Base-by-base conservation (phyloP, 2,329 filamentous ascomycete species). In the Lomentospora prolificans region DNA sequence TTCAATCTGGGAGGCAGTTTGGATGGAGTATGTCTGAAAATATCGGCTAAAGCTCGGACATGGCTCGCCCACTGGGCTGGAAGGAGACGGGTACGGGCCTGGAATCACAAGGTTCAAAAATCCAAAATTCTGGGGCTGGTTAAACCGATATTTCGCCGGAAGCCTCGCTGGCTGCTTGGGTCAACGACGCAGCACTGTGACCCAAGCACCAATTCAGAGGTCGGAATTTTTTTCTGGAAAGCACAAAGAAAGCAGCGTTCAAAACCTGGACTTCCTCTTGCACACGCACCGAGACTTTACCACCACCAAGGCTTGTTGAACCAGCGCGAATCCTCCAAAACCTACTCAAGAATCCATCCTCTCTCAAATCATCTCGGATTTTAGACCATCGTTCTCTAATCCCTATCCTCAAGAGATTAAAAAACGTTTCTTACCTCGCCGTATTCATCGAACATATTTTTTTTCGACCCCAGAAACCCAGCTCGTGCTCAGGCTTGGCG, bases 251-350 rank as follows among this genome's bases (percentile, higher is more conserved):
- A 44, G 33, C 22, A 54, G 25, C 39, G 27, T n/a, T 31, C 53
- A 55, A 55, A 55, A 55, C 53, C 53, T 50, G 53, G 41, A 33
- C 53, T 50, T 33, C 44, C 22, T 41, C 36, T n/a, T 31, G 46
- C 33, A 46, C 52, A 54, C 52, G 52, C 36, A 44, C 24, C 53
- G 19, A 30, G 36, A 46, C 41, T 30, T n/a, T 25, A 39, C 39
- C 39, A 24, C 31, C 9, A 55, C 17, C 33, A 53, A 50, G 46
- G 17, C 50, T 48, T 48, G 44, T 48, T 48, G 44, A 48, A 17
- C 41, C 44, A 22, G 44, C 44, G 44, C 51, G 51, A 53, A 53
- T 22, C 30, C 30, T 28, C 8, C 25, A 31, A n/a, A 48, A 48
- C 19, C 25, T 17, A n/a, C 25, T n/a, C 48, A 22, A 51, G n/a